Evolutionary conservation across 2,329 filamentous ascomycete genomes (phyloP).

Genomic region (Knoxdaviesia capensis): DNA sequence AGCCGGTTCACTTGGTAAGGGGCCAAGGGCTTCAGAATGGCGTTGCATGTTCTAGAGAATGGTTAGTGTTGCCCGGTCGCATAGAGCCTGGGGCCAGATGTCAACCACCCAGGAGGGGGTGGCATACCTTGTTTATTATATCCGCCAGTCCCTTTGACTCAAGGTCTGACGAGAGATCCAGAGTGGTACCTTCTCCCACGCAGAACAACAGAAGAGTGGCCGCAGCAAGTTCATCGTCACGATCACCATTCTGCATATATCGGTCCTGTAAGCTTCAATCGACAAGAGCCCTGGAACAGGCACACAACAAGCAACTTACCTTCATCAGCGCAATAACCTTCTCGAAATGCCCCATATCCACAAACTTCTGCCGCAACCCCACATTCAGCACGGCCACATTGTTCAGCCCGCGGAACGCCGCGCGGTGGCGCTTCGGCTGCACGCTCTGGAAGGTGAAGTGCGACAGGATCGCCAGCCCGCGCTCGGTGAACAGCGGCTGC

Average conservation of each 20-base stretch:
- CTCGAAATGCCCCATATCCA: constrained; percentile 4
- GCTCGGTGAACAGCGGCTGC: constrained; percentile 1
- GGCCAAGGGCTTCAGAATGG: constrained; percentile 4
- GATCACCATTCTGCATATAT: constrained; percentile 3
- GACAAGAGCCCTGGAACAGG: not conserved
- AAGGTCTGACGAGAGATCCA: constrained; percentile 21
- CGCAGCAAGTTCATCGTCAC: constrained; percentile 6
- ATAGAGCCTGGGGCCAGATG: not conserved
- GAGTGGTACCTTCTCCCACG: constrained; percentile 3
- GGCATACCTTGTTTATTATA: constrained; percentile 5
- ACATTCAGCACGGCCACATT: constrained; percentile 6
- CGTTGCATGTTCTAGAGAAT: constrained; percentile 4
- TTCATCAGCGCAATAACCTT: constrained; percentile 4
- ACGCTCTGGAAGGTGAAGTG: constrained; percentile 1
- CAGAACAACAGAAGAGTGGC: constrained; percentile 6
- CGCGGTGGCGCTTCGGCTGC: not conserved
- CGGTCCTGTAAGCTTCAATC: not conserved
- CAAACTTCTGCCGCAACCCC: constrained; percentile 5
- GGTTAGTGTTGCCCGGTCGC: not conserved
- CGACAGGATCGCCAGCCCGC: constrained; percentile 1
- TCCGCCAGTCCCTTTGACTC: constrained; percentile 7
- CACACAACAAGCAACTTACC: not conserved
- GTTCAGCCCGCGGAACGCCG: constrained; percentile 3
- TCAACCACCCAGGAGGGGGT: not conserved
- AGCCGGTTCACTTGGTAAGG: constrained; percentile 6